Conservation (phyloP, 2,329 filamentous ascomycete species). For the Lasiodiplodia sp. region DNA sequence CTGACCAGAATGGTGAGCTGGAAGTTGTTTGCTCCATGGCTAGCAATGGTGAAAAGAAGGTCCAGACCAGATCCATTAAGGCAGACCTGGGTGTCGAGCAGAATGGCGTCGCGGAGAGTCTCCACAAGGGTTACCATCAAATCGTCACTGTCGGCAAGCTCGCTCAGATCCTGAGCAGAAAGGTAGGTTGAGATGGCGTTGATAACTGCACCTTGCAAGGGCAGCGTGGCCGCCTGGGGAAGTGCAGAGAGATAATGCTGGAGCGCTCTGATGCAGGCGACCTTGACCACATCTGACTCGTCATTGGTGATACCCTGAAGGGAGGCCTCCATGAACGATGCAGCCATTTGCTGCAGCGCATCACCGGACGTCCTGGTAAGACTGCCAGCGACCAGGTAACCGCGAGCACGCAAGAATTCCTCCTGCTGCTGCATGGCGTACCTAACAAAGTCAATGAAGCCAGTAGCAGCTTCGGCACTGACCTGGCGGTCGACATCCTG, state of each 20-base stretch:
- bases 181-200: constrained; percentile 74
- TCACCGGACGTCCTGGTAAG: constrained; percentile 73
- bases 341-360: constrained; percentile 61
- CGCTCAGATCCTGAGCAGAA: constrained; percentile 77
- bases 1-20: constrained; percentile 87
- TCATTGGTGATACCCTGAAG: constrained; percentile 79
- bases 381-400: constrained; percentile 84
- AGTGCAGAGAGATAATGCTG: constrained; percentile 71
- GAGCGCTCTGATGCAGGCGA: constrained; percentile 86
- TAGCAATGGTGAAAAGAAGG: constrained; percentile 86
- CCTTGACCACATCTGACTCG: constrained; percentile 85
- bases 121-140: constrained; percentile 89
- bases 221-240: constrained; percentile 58
- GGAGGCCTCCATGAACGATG: constrained; percentile 72
- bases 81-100: constrained; percentile 77
- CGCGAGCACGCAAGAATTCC: constrained; percentile 82
- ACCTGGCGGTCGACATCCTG: constrained; percentile 77
- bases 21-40: constrained; percentile 87
- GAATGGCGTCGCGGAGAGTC: constrained; percentile 81
- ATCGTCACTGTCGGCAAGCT: constrained; percentile 89
- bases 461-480: constrained; percentile 71
- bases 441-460: constrained; percentile 81
- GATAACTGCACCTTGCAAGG: constrained; percentile 68
- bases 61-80: constrained; percentile 80
- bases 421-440: constrained; percentile 76